phyloP scores from a whole-genome alignment of 2,329 filamentous ascomycete genomes.

The Beauveria sp. region DNA sequence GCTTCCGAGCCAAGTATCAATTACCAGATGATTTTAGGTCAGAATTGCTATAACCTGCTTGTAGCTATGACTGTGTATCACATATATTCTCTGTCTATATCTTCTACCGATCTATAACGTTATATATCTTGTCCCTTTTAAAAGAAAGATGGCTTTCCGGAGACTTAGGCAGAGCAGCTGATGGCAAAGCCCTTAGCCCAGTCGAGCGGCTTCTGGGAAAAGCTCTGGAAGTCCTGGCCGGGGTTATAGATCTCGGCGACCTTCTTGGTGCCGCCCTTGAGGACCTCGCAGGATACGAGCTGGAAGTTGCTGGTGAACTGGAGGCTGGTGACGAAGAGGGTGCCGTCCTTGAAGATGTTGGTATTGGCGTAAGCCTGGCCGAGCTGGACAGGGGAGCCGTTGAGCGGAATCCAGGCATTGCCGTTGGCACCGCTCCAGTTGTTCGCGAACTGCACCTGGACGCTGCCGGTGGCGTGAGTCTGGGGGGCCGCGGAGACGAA shows the following conservation, averaged over 20 bases:
- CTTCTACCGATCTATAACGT: neutral
- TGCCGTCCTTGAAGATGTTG: conserved; percentile 5
- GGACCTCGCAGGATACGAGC: neutral
- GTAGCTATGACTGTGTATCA: neutral
- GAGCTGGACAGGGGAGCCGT: neutral
- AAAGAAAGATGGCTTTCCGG: neutral
- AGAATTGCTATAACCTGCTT: neutral
- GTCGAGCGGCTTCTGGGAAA: neutral
- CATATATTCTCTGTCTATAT: neutral
- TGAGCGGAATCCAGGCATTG: conserved; percentile 2
- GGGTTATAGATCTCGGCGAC: conserved; percentile 1
- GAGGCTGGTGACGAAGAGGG: conserved; percentile 3
- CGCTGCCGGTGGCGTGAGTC: neutral
- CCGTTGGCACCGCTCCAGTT: conserved; percentile 1
- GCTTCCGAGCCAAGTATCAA: neutral
- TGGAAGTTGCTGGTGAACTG: conserved; percentile 4
- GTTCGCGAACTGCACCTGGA: conserved; percentile 4
- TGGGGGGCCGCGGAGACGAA: neutral
- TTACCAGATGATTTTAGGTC: neutral
- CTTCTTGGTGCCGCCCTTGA: conserved; percentile 4
- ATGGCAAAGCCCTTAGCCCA: conserved; percentile 1
- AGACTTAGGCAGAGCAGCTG: neutral
- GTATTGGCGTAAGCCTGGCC: conserved; percentile 4
- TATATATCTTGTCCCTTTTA: neutral
- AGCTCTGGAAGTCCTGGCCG: neutral